Evolutionary conservation across 208 protist genomes (phyloP), one percentile per base, ranked within the genome.

Genomic region (Crithidia expoeki): DNA sequence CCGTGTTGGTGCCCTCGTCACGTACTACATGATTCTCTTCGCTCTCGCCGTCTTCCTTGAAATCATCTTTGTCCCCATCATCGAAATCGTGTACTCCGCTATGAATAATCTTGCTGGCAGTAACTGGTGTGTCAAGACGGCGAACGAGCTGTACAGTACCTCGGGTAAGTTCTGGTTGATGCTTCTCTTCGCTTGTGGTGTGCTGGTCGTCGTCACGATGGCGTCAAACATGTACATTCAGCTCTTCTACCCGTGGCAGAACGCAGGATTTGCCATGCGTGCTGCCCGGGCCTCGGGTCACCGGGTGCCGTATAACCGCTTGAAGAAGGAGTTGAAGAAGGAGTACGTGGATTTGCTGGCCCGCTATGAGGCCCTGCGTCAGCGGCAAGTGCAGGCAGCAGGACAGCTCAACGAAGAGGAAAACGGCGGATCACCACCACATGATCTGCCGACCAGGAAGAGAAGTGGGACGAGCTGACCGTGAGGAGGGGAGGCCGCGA

Each of bases 11-110:
- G 61, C 72, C 12, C 28, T 79, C 4, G 68, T 82, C 25, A 74
- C 65, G 19, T 90, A 85, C 68, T 89, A 90, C 76, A 93, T 79
- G 72, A 59, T 83, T 12, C 65, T 88, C 44, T 83, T 84, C 40
- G 60, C 44, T 30, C 19, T 74, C 32, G 69, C 51, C 46, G 34
- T 90, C 27, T 21, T 33, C 10, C 42, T 82, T 3, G 73, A 83
- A 59, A 71, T 90, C 33, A 34, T 72, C 32, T 23, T 76, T 7
- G 47, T 89, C 16, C 81, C 82, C 0, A 6, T 81, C 19, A 56
- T 83, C 21, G 73, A 84, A 42, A 4, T 92, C 19, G 51, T 81
- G 19, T 92, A 88, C 72, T 76, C 82, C 7, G 38, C 68, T 17
- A 52, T 93, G 38, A 57, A 83, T 57, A 76, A 77, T 67, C 40